Conservation (phyloP, 2,329 filamentous ascomycete species). For the Raffaelea ambrosiae region DNA sequence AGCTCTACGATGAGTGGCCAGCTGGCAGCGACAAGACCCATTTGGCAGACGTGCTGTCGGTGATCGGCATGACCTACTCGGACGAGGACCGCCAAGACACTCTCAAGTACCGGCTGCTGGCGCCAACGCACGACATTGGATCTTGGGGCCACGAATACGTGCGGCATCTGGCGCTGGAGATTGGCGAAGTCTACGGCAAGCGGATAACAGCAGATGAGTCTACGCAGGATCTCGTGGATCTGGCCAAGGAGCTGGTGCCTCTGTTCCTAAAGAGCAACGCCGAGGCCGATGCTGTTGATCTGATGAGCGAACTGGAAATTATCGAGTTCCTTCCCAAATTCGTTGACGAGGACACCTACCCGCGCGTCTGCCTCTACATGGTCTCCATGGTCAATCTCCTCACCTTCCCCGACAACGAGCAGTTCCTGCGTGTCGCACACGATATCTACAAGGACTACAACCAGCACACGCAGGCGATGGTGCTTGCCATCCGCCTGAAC, state of each 20-base stretch:
- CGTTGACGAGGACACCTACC: constrained; percentile 88
- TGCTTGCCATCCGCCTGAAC: constrained; percentile 88
- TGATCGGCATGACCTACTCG: constrained; percentile 97
- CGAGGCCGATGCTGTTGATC: constrained; percentile 93
- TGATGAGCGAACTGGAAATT: constrained; percentile 95
- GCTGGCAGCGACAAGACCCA: constrained; percentile 77
- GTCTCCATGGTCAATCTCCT: constrained; percentile 97
- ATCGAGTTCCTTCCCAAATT: constrained; percentile 86
- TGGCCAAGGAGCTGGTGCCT: constrained; percentile 78
- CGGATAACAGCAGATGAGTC: constrained; percentile 78
- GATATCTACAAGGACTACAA: constrained; percentile 90
- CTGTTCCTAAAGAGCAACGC: constrained; percentile 97
- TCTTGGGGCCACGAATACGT: constrained; percentile 99
- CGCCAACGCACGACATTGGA: constrained; percentile 83
- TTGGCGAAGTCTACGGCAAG: constrained; percentile 88
- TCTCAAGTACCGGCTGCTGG: constrained; percentile 86
- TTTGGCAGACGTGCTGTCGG: constrained; percentile 89
- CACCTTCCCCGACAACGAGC: constrained; percentile 94
- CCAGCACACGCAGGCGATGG: constrained; percentile 86
- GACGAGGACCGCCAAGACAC: constrained; percentile 95
- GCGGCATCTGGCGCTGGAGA: constrained; percentile 87
- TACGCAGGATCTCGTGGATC: constrained; percentile 73
- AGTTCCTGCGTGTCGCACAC: constrained; percentile 88
- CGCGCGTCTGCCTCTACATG: constrained; percentile 93
- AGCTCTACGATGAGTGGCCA: constrained; percentile 84